These are phyloP conservation scores for Plasmodium knowlesi DNA, from an alignment of 169 alveolate genomes.

Conservation along the genomic window DNA sequence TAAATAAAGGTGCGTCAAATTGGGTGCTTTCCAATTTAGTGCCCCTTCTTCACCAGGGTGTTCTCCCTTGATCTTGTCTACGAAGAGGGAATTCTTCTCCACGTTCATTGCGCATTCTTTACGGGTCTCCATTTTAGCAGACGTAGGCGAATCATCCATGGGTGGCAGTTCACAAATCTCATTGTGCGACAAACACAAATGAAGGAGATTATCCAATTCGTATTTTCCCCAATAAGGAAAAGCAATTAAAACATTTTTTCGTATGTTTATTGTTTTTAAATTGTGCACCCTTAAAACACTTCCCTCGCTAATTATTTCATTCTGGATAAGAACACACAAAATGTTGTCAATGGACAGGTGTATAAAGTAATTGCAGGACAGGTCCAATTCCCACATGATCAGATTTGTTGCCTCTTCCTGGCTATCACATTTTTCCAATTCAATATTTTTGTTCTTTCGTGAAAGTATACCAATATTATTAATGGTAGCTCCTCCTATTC, in stretches of 20 bases:
- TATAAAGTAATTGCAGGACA: constrained; percentile 20
- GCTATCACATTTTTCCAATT: background rate
- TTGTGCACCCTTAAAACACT: constrained; percentile 1
- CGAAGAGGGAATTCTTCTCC: background rate
- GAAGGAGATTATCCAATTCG: background rate
- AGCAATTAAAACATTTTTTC: background rate
- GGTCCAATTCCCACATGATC: constrained; percentile 31
- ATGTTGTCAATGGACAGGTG: constrained; percentile 6
- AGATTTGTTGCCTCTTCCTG: background rate
- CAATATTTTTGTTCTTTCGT: background rate
- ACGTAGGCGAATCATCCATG: background rate
- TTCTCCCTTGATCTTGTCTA: background rate
- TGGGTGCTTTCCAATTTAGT: background rate
- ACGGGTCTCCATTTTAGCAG: background rate
- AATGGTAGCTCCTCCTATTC: background rate
- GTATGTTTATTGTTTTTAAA: constrained; percentile 27
- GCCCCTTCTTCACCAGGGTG: background rate
- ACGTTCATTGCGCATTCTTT: background rate
- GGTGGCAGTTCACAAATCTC: background rate
- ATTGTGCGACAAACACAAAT: constrained; percentile 21
- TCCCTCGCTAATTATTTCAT: background rate
- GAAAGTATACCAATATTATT: background rate
- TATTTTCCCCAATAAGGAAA: background rate
- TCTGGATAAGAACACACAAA: background rate
- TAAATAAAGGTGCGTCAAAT: constrained; percentile 25